These are phyloP conservation scores for Anthoceros angustus DNA, from an alignment of 225 moss, liverwort and hornwort genomes.

Conservation along the genomic window DNA sequence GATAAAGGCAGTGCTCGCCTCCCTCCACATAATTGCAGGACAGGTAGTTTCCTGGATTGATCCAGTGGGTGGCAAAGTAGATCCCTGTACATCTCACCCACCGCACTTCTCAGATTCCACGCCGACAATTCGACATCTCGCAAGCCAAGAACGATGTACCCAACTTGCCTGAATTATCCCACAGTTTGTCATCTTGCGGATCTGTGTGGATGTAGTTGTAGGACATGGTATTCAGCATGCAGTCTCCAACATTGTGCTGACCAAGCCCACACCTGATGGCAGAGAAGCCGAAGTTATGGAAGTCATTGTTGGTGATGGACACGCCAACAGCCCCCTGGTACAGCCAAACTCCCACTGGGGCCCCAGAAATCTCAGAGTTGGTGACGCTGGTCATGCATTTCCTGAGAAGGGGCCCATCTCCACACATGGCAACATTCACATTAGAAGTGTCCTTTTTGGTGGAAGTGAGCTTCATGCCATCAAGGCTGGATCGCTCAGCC, in stretches of 20 bases:
- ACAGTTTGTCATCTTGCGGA: background rate
- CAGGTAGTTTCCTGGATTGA: background rate
- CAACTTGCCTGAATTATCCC: background rate
- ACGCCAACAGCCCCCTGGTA: background rate
- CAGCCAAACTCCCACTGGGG: background rate
- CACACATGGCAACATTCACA: background rate
- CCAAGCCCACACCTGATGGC: slow-evolving; percentile 1
- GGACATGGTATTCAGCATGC: slow-evolving; percentile 1
- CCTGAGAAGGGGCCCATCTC: background rate
- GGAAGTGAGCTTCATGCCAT: background rate
- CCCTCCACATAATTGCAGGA: background rate
- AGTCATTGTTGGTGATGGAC: background rate
- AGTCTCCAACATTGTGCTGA: slow-evolving; percentile 1
- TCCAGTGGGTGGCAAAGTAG: slow-evolving; percentile 2
- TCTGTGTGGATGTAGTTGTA: slow-evolving; percentile 4
- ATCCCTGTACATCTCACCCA: background rate
- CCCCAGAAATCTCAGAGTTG: slow-evolving; percentile 5
- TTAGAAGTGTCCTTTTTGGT: background rate
- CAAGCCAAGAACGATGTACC: too few relatives aligned
- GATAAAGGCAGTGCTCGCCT: background rate
- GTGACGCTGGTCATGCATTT: slow-evolving; percentile 4
- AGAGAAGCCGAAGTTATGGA: slow-evolving; percentile 2
- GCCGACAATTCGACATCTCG: too few relatives aligned
- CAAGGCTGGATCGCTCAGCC: background rate
- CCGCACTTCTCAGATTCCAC: too few relatives aligned